Base-by-base conservation (phyloP, 129 eudicot species). In the Smallanthus sonchifolius region DNA sequence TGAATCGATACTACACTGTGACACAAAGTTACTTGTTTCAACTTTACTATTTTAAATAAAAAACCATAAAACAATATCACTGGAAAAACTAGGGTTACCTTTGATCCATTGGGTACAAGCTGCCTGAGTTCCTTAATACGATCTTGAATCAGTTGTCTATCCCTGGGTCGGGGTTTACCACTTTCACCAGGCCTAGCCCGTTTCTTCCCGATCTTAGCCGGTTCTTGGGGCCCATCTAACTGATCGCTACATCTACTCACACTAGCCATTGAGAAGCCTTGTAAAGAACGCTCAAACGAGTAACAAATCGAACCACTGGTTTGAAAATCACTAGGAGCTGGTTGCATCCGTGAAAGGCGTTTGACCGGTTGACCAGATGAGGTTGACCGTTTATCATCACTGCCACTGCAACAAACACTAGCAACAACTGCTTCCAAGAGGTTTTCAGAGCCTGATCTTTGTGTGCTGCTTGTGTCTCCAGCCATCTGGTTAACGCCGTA, bases 1-100 rank as follows among this genome's bases (percentile, higher is more conserved):
- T 17, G 95, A 84, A 79, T 95, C 97, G 28, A 95, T 95, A 73
- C 99, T 95, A 79, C 99, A 95, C 99, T 95, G 99, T 70, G 52
- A 37, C 65, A 66, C 80, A 38, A 77, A 19, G 73, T 52, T 17
- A 75, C 60, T 66, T n/a, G 60, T 70, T 67, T 84, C 73, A 89
- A 15, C 66, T 13, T 0, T 40, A 45, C 36, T 65, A 19, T 4
- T 20, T 65, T 44, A 28, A 20, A 1, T 9, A 10, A 43, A 74
- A 35, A 37, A 32, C n/a, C 11, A 36, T 7, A 56, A 80, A 34
- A 45, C n/a, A 15, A 24, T 7, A 16, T 51, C 34, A 70, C 36
- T 14, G 51, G 54, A 6, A 34, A 47, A 52, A 75, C 32, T 16
- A 47, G 69, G 44, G 61, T 67, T 81, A 95, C 99, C 96, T 95